phyloP scores from a whole-genome alignment of 2,329 filamentous ascomycete genomes.

The Colletotrichum sp. region DNA sequence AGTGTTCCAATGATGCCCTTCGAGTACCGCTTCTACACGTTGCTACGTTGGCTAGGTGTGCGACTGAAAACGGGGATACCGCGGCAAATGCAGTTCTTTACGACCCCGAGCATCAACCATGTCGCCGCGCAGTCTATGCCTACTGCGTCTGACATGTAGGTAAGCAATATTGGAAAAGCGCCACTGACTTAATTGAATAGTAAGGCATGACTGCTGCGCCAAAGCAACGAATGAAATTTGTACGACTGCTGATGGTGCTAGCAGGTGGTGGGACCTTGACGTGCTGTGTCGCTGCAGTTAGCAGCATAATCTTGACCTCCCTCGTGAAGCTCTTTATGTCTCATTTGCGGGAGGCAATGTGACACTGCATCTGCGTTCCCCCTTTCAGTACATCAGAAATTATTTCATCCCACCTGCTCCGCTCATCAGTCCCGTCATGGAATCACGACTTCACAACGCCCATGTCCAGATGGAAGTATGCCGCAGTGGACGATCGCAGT shows the following conservation, averaged over 20 bases:
- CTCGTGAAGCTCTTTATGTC: not conserved
- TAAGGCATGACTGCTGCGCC: not conserved
- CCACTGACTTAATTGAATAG: not conserved
- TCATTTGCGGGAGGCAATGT: not conserved
- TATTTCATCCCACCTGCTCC: not conserved
- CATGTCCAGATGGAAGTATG: not conserved
- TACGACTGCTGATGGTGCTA: not conserved
- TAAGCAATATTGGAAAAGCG: not conserved
- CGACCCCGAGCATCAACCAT: not conserved
- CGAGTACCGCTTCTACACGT: not conserved
- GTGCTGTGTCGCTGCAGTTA: not conserved
- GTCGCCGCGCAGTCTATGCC: not conserved
- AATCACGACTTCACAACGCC: not conserved
- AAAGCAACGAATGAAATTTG: not conserved
- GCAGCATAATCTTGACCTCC: not conserved
- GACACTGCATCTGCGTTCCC: not conserved
- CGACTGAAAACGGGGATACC: not conserved
- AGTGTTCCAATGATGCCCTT: not conserved
- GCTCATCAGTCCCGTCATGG: not conserved
- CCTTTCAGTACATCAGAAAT: not conserved
- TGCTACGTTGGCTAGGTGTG: not conserved
- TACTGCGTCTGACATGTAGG: not conserved
- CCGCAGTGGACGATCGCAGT: not conserved
- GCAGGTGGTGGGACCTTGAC: not conserved
- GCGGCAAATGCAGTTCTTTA: not conserved